Conservation (phyloP, 345 rosid species). For the Corchorus capsularis region DNA sequence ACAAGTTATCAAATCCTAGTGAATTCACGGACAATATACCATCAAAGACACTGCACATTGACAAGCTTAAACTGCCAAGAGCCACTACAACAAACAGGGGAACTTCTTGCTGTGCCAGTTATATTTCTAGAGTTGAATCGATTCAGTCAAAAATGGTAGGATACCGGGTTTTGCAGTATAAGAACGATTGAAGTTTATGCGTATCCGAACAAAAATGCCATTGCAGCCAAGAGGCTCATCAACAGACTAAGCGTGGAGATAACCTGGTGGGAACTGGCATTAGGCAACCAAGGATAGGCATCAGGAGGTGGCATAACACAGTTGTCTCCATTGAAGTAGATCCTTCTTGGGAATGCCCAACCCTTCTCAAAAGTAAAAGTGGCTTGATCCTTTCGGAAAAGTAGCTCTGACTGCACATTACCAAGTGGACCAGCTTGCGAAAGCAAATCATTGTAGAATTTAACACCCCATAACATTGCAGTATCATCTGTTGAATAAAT, state of each 20-base stretch:
- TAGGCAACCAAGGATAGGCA: conserved; percentile 85
- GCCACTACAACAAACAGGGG: not conserved
- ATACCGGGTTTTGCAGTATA: not conserved
- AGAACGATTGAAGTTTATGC: conserved; percentile 10
- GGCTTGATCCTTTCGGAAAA: conserved; percentile 63
- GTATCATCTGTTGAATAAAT: conserved; percentile 78
- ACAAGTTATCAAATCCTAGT: not conserved
- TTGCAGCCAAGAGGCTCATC: conserved; percentile 32
- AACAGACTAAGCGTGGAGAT: conserved; percentile 30
- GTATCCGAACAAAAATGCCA: conserved; percentile 42
- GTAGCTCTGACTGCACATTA: conserved; percentile 86
- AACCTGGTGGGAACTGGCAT: conserved; percentile 38
- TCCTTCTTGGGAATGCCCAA: conserved; percentile 89
- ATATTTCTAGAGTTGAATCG: not conserved
- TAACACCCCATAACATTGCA: conserved; percentile 75
- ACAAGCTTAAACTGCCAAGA: not conserved
- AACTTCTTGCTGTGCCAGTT: conserved; percentile 8
- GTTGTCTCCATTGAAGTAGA: conserved; percentile 87
- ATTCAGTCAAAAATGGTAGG: conserved; percentile 17
- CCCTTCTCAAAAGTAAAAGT: conserved; percentile 79
- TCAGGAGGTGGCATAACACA: conserved; percentile 93
- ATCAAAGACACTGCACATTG: not conserved
- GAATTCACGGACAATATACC: not conserved
- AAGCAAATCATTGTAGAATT: conserved; percentile 80
- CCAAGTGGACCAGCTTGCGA: conserved; percentile 76